A percentile compares a stretch with the other conserved stretches of the same genome.
Conservation (phyloP, 1,284 basidiomycete species). For the Crepidotus sp. region DNA sequence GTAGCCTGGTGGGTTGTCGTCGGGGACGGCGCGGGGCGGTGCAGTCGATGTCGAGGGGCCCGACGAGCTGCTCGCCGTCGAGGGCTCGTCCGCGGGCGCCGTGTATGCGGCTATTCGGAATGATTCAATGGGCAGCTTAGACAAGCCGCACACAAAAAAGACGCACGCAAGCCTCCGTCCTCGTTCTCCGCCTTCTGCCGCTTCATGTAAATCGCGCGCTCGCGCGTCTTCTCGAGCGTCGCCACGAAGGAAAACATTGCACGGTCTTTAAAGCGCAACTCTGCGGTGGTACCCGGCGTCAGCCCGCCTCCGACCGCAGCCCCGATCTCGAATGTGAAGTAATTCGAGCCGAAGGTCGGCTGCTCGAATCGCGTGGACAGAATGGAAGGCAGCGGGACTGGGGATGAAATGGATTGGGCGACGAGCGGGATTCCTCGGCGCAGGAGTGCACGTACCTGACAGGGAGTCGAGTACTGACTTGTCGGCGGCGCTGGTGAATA, state of each 20-base stretch:
- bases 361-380: constrained; percentile 66
- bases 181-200: constrained; percentile 50
- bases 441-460: constrained; percentile 22
- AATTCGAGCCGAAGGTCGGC: constrained; percentile 63
- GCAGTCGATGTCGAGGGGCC: constrained; percentile 21
- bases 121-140: constrained; percentile 4
- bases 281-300: constrained; percentile 50
- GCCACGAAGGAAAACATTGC: constrained; percentile 67
- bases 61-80: too few relatives aligned
- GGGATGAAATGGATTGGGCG: constrained; percentile 29
- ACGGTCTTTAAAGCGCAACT: constrained; percentile 58
- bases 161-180: constrained; percentile 59
- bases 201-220: constrained; percentile 66
- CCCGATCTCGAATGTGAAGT: constrained; percentile 53
- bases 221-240: constrained; percentile 64
- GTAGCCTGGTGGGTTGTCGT: constrained; percentile 59
- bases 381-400: constrained; percentile 53
- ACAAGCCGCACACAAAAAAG: neutral
- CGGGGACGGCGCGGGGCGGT: constrained; percentile 31
- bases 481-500: constrained; percentile 42
- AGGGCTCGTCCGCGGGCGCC: constrained; percentile 30
- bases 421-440: neutral
- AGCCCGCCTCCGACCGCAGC: constrained; percentile 60
- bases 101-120: constrained; percentile 44
- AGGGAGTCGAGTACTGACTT: constrained; percentile 32